phyloP scores from a whole-genome alignment of 176 grass and related monocot species.

The Zoysia japonica region DNA sequence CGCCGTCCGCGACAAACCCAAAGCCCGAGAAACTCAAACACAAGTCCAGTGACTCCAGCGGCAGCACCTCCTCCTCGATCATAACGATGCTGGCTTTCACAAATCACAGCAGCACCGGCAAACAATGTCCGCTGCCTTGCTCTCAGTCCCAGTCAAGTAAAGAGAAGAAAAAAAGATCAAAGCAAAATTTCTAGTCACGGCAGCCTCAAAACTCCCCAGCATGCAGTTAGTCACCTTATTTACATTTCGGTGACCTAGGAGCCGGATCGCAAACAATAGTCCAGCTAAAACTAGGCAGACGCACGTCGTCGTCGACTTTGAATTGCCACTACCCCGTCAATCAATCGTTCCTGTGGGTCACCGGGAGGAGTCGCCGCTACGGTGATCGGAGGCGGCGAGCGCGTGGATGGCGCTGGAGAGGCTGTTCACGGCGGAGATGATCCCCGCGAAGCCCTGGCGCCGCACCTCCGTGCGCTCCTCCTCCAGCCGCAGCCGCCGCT shows the following conservation, averaged over 20 bases:
- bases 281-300: neutral
- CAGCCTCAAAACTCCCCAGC: neutral
- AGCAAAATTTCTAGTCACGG: conserved; percentile 23
- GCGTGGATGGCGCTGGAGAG: conserved; percentile 88
- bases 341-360: neutral
- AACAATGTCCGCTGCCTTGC: too few relatives aligned
- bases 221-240: conserved; percentile 40
- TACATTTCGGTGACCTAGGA: conserved; percentile 23
- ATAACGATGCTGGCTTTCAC: too few relatives aligned
- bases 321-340: too few relatives aligned
- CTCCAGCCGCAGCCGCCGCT: conserved; percentile 79
- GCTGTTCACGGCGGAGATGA: conserved; percentile 87
- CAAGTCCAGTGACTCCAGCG: neutral
- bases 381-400: conserved; percentile 85
- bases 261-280: neutral
- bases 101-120: neutral
- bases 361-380: conserved; percentile 60
- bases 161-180: neutral
- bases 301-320: neutral
- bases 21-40: conserved; percentile 30
- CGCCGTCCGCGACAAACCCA: conserved; percentile 41
- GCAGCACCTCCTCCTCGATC: neutral
- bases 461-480: conserved; percentile 81
- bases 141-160: neutral
- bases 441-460: conserved; percentile 80